Conservation (phyloP, 1,284 basidiomycete genomes). For the Trichosporon sp. region DNA sequence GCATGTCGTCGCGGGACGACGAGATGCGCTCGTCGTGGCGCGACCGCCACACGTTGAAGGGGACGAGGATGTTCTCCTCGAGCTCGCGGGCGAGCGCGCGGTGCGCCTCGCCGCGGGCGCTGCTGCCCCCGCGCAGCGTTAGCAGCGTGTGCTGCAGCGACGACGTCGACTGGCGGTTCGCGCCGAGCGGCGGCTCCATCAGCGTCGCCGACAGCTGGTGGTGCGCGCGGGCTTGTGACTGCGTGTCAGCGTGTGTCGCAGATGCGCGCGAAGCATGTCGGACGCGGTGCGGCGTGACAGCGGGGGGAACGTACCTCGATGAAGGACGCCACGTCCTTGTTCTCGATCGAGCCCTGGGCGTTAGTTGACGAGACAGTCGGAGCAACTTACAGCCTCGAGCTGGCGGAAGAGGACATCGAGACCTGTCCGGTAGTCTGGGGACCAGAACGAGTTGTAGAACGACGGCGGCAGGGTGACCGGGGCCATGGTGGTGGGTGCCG, state of each 20-base stretch:
- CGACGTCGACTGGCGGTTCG: conserved; percentile 26
- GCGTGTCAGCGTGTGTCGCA: conserved; percentile 3
- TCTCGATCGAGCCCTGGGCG: conserved; percentile 56
- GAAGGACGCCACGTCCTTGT: conserved; percentile 73
- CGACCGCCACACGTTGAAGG: conserved; percentile 42
- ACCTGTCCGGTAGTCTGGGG: conserved; percentile 76
- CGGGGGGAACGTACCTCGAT: conserved; percentile 58
- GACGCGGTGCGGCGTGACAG: not conserved
- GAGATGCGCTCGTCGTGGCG: conserved; percentile 41
- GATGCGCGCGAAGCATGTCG: too few species aligned
- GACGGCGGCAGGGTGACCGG: conserved; percentile 75
- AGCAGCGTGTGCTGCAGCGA: conserved; percentile 43
- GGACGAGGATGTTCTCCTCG: conserved; percentile 36
- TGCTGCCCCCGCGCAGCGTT: conserved; percentile 32
- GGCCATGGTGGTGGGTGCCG: conserved; percentile 57
- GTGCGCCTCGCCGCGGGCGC: conserved; percentile 41
- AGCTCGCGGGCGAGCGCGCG: conserved; percentile 39
- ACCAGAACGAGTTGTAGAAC: conserved; percentile 88
- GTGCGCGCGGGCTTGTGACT: conserved; percentile 55
- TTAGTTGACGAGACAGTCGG: conserved; percentile 4
- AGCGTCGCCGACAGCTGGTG: conserved; percentile 55
- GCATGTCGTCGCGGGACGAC: conserved; percentile 48
- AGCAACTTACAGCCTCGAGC: conserved; percentile 64
- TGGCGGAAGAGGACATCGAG: conserved; percentile 70
- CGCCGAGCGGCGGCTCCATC: conserved; percentile 19